Evolutionary conservation across 345 rosid species (phyloP).

Genomic region (Eucalyptus polyanthemos): DNA sequence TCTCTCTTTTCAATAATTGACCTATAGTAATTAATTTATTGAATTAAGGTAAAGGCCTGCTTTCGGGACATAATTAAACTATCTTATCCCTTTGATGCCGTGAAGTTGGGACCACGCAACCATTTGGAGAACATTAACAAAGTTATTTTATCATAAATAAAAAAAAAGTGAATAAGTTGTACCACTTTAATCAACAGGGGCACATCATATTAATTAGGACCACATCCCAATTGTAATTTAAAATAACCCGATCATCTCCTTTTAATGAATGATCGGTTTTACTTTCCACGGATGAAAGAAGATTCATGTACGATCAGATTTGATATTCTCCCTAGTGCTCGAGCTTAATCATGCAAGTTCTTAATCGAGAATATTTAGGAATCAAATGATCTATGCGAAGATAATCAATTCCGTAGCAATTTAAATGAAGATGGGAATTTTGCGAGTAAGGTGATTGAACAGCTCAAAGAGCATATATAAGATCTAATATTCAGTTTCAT

Average conservation of each 20-base stretch:
- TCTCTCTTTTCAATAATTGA: neutral
- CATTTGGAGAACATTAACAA: neutral
- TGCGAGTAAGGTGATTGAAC: neutral
- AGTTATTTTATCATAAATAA: neutral
- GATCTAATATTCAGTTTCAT: neutral
- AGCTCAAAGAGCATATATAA: neutral
- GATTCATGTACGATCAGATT: neutral
- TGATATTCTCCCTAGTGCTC: neutral
- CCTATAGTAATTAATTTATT: neutral
- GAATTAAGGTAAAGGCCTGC: neutral
- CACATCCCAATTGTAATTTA: neutral
- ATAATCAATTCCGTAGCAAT: neutral
- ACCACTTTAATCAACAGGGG: neutral
- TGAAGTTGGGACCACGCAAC: neutral
- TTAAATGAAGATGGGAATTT: neutral
- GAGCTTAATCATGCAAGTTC: neutral
- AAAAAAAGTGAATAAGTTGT: neutral
- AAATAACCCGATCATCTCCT: neutral
- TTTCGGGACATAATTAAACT: neutral
- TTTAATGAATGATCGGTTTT: neutral
- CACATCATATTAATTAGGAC: neutral
- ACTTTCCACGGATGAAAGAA: neutral
- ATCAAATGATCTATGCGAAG: neutral
- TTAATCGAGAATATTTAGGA: neutral
- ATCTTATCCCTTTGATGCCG: neutral